These are phyloP conservation scores for Chamaenerion angustifolium DNA, from an alignment of 345 rosid genomes.

Conservation along the genomic window DNA sequence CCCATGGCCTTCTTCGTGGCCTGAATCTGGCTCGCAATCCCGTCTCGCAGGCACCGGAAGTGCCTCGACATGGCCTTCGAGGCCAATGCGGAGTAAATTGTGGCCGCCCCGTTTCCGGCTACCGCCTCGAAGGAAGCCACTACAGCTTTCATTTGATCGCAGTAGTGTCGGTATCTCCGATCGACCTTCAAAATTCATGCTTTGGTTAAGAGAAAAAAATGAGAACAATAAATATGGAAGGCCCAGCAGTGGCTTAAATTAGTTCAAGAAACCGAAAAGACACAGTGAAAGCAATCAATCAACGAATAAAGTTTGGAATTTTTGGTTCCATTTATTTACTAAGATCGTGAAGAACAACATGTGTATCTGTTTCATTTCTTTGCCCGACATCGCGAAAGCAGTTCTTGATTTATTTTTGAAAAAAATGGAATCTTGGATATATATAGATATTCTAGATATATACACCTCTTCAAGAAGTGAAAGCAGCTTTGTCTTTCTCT, in stretches of 20 bases:
- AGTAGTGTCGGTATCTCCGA: constrained; percentile 76
- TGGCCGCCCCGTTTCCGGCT: constrained; percentile 69
- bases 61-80: constrained; percentile 98
- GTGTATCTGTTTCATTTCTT: not conserved
- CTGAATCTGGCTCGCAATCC: constrained; percentile 63
- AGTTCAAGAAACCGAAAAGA: too few relatives aligned
- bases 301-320: constrained; percentile 11
- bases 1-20: constrained; percentile 82
- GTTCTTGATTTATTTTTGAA: too few relatives aligned
- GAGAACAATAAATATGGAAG: constrained; percentile 38
- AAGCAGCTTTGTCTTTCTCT: constrained; percentile 75
- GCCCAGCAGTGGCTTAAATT: constrained; percentile 33
- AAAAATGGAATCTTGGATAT: not conserved
- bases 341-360: not conserved
- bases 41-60: constrained; percentile 81
- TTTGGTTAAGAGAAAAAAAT: too few relatives aligned
- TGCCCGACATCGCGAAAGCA: not conserved
- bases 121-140: constrained; percentile 62
- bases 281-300: too few relatives aligned
- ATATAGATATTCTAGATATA: too few relatives aligned
- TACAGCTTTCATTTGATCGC: constrained; percentile 88
- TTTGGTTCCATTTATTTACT: constrained; percentile 2
- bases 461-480: constrained; percentile 92
- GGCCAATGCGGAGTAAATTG: constrained; percentile 76
- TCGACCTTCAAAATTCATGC: constrained; percentile 30